Evolutionary conservation across 1,139 yeast species (phyloP), one percentile per base, ranked within the genome.

Genomic region (Yamadazyma kanchanaburiensis): DNA sequence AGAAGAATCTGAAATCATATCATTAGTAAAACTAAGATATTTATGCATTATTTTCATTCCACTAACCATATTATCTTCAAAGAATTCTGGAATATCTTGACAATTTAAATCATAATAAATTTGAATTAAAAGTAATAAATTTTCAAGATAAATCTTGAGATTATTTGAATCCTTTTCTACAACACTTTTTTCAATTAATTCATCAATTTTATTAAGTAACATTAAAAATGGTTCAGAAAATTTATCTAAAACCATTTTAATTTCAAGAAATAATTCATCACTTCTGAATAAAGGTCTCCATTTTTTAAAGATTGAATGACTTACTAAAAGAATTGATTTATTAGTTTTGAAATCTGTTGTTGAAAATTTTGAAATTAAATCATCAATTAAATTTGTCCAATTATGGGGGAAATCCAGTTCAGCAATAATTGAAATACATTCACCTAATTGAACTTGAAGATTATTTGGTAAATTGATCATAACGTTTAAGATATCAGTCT

Each of bases 71-170:
- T 94, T 77, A 57, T 94, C 98, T 59, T 94, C 99, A 52, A 94
- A 94, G 53, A 89, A 91, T 56, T 89, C 98, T 2, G 99, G 98
- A 33, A 94, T 81, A 60, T 94, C 98, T 60, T 94, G 98, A 58
- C 96, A 89, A 56, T 91, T 94, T 49, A 94, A 77, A 55, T 94
- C 99, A 51, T 80, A 87, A 55, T 85, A 94, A 26, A 94, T 75
- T 53, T 89, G 91, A 23, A 83, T 63, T 38, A 89, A 64, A 19
- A 88, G 59, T 29, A 83, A 63, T 46, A 89, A 59, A 37, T 85
- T 85, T 26, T 85, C 94, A 43, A 88, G 74, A 31, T 82, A 70
- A 4, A 80, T 58, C 26, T 51, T 56, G 37, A 79, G 58, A 28
- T 75, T 63, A 0, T 74, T 74, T 27, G 63, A 64, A 31, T 51